These are phyloP conservation scores for Diplotaxis tenuifolia DNA, from an alignment of 345 rosid species.

Conservation along the genomic window DNA sequence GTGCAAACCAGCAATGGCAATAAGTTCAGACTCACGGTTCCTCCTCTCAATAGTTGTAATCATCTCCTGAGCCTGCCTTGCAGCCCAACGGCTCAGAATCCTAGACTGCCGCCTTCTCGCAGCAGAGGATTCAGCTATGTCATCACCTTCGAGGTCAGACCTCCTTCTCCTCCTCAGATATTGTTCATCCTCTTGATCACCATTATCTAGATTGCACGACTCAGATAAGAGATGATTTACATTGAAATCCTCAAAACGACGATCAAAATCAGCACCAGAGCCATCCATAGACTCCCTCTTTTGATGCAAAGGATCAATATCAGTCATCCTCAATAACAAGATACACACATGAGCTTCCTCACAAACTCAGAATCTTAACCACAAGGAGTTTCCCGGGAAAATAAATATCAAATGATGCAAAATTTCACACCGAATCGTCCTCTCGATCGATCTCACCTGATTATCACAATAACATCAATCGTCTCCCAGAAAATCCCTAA, in stretches of 20 bases:
- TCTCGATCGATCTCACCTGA: neutral
- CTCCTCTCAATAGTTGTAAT: slow-evolving; percentile 6
- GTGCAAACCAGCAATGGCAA: slow-evolving; percentile 5
- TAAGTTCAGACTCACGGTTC: slow-evolving; percentile 5
- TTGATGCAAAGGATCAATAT: neutral
- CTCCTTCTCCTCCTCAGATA: neutral
- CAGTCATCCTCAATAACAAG: neutral
- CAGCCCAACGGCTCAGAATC: slow-evolving; percentile 5
- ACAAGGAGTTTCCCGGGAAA: neutral
- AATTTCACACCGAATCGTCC: neutral
- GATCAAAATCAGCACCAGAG: neutral
- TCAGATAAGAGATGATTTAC: neutral
- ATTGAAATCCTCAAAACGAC: neutral
- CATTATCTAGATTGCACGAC: neutral
- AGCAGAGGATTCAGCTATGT: slow-evolving; percentile 3
- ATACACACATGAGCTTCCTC: neutral
- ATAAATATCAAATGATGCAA: neutral
- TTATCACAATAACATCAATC: neutral
- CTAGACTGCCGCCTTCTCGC: neutral
- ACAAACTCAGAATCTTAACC: neutral
- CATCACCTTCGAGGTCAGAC: neutral
- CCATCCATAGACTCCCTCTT: neutral
- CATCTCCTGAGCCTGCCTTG: slow-evolving; percentile 18
- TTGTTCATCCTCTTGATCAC: neutral
- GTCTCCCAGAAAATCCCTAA: neutral